phyloP scores from a whole-genome alignment of 2,329 filamentous ascomycete genomes.

The Penicillium sp. region DNA sequence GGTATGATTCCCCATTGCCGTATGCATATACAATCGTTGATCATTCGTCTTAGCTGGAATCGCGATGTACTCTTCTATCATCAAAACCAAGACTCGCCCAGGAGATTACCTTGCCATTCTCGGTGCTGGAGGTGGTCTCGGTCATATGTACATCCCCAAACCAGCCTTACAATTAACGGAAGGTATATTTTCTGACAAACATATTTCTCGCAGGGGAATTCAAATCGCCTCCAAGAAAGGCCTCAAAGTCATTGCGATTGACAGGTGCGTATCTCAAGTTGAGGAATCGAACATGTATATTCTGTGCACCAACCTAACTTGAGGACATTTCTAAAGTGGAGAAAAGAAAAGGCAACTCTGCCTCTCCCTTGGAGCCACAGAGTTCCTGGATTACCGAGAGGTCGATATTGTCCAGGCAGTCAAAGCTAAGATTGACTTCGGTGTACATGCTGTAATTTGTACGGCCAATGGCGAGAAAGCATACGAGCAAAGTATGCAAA shows the following conservation, averaged over 20 bases:
- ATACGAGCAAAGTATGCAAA: constrained; percentile 45
- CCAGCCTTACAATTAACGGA: neutral
- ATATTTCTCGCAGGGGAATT: constrained; percentile 30
- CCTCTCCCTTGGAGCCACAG: constrained; percentile 33
- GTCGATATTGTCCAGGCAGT: constrained; percentile 43
- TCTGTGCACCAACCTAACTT: neutral
- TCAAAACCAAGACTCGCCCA: constrained; percentile 35
- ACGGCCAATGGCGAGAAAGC: constrained; percentile 48
- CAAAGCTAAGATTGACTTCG: constrained; percentile 43
- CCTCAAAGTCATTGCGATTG: constrained; percentile 39
- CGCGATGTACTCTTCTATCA: constrained; percentile 42
- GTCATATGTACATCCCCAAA: constrained; percentile 36
- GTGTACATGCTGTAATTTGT: constrained; percentile 49
- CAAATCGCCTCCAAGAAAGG: constrained; percentile 40
- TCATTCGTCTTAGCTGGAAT: constrained; percentile 31
- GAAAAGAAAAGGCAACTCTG: constrained; percentile 37
- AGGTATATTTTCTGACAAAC: neutral
- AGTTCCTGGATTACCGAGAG: constrained; percentile 36
- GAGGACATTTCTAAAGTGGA: constrained; percentile 23
- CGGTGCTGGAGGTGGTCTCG: constrained; percentile 40
- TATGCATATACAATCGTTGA: neutral
- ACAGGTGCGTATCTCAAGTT: constrained; percentile 26
- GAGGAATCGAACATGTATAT: neutral
- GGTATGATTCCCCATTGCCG: constrained; percentile 23
- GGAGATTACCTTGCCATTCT: constrained; percentile 40